Evolutionary conservation across 352 stramenopile species (phyloP).

Genomic region (Elongisporangium anandrum): DNA sequence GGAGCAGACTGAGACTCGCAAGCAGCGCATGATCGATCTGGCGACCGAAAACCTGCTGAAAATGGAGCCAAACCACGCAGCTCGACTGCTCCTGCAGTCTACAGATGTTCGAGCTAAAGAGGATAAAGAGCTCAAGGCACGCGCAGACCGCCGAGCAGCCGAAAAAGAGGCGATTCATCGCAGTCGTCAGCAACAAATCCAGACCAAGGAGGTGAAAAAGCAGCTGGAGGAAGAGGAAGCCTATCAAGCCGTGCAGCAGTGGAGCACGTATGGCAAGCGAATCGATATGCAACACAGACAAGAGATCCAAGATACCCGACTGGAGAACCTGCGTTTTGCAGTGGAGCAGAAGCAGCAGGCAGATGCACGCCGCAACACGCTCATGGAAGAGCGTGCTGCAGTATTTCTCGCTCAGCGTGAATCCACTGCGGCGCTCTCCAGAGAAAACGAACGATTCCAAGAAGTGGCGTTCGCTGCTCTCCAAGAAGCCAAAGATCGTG

Average conservation of each 20-base stretch:
- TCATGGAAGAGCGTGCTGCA: constrained; percentile 32
- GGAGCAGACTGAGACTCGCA: constrained; percentile 47
- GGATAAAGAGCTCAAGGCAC: constrained; percentile 50
- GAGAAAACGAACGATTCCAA: constrained; percentile 60
- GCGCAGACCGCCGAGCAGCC: constrained; percentile 53
- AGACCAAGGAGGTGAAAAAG: constrained; percentile 35
- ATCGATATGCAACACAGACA: constrained; percentile 52
- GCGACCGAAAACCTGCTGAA: constrained; percentile 69
- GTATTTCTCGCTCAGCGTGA: constrained; percentile 26
- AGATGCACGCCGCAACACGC: constrained; percentile 52
- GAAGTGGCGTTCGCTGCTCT: constrained; percentile 47
- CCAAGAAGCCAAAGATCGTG: constrained; percentile 49
- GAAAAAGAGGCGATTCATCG: constrained; percentile 59
- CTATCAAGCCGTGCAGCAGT: constrained; percentile 47
- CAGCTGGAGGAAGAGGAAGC: constrained; percentile 35
- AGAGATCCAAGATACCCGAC: constrained; percentile 55
- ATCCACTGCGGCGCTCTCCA: constrained; percentile 25
- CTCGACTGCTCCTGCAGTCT: constrained; percentile 57
- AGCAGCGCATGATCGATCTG: constrained; percentile 84
- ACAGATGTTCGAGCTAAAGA: constrained; percentile 71
- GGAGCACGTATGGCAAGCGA: constrained; percentile 60
- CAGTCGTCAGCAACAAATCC: constrained; percentile 57
- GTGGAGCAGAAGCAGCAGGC: constrained; percentile 73
- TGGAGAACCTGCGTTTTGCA: constrained; percentile 59
- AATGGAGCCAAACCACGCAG: constrained; percentile 56